Evolutionary conservation across 1,284 basidiomycete genomes (phyloP), one percentile per base, ranked within the genome.

Genomic region (Psilocybe mexicana): DNA sequence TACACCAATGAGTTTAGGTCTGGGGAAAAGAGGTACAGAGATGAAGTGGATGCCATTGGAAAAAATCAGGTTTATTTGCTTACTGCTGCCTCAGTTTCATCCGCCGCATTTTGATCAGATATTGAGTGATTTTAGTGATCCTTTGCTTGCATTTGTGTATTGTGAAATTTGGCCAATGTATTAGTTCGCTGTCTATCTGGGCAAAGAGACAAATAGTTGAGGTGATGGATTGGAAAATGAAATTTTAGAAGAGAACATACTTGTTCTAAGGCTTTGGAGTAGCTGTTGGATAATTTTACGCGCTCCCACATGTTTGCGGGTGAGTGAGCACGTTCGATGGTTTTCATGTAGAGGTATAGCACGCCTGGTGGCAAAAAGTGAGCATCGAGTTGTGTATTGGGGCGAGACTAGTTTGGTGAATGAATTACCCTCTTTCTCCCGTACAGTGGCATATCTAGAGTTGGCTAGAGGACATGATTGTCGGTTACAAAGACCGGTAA

Each of bases 71-170:
- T 18, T 44, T 48, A 56, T 28, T 35, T 40, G 60, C 93, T 67
- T 61, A 96, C 94, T 95, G 90, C 74, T 96, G 88, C 55, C 93
- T 88, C 61, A 96, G 80, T 68, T 90, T 91, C 67, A 98, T 77
- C 43, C 93, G 86, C 59, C 97, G 83, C 92, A 99, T 95, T 80
- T 98, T 97, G 76, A 99, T 98, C 62, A 99, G 84, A 71, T 98
- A 99, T 74, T 99, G 97, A 0, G 96, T 99, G 67, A 99, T 98
- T 79, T 98, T 99, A 14, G 97, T 99, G 40, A 98, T 83, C 52
- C 97, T 86, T 76, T 99, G 97, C 80, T 99, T 99, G 82, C 96
- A 98, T 77, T 98, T 98, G 80, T 99, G 97, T 58, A 94, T 92
- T 55, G 89, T 88, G 73, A 97, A 99, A 67, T 95, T 96, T 8